These are phyloP conservation scores for Dichotomopilus funicola DNA, from an alignment of 2,329 filamentous ascomycete genomes.

Conservation along the genomic window DNA sequence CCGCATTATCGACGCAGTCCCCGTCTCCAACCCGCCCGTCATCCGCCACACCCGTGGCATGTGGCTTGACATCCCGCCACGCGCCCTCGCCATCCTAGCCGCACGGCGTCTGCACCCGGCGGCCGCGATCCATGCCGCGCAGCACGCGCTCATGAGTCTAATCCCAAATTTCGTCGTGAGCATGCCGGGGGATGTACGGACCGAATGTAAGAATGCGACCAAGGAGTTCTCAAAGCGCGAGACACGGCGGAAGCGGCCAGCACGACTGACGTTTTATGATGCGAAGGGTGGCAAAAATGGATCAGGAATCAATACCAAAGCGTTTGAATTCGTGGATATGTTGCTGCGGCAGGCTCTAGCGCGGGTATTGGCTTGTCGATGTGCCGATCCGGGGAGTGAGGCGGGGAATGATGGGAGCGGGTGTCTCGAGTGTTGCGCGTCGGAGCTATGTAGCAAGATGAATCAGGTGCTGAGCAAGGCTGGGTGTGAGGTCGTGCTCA, in stretches of 20 bases:
- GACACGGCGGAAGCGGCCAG: constrained; percentile 71
- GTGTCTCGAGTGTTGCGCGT: constrained; percentile 85
- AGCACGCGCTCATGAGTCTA: constrained; percentile 80
- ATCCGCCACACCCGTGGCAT: constrained; percentile 79
- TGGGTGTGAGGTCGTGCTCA: constrained; percentile 74
- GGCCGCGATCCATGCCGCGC: constrained; percentile 87
- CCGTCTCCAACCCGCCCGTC: constrained; percentile 89
- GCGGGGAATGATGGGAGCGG: constrained; percentile 41
- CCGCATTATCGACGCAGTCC: constrained; percentile 81
- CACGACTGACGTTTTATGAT: constrained; percentile 88
- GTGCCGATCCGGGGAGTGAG: constrained; percentile 37
- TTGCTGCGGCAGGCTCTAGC: constrained; percentile 69
- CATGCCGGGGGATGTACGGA: constrained; percentile 84
- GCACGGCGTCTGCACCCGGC: constrained; percentile 70
- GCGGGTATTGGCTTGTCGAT: constrained; percentile 70
- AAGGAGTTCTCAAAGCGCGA: constrained; percentile 78
- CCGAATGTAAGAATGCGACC: constrained; percentile 82
- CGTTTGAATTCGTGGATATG: constrained; percentile 84
- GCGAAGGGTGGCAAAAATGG: constrained; percentile 81
- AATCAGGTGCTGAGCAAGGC: constrained; percentile 94
- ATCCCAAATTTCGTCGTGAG: constrained; percentile 88
- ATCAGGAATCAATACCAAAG: constrained; percentile 82
- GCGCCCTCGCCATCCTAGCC: constrained; percentile 71
- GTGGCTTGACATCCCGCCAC: constrained; percentile 87
- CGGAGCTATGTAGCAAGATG: constrained; percentile 73